phyloP scores from a whole-genome alignment of 2,329 filamentous ascomycete species.

The Trichoderma brevicompactum region DNA sequence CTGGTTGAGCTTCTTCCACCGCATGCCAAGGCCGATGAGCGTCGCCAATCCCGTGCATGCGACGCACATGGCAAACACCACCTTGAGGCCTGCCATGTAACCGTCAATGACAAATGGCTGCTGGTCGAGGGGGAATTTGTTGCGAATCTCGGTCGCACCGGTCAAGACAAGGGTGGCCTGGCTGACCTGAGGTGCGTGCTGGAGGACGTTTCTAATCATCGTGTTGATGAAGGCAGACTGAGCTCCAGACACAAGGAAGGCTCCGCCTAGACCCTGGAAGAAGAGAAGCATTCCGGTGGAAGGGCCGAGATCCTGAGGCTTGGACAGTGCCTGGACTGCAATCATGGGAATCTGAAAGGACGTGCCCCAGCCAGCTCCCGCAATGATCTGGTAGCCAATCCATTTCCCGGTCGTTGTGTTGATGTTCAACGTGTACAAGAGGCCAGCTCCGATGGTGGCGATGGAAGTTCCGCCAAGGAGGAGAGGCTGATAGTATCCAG shows the following conservation, averaged over 20 bases:
- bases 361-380: slow-evolving; percentile 52
- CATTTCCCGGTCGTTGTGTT: slow-evolving; percentile 48
- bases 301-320: slow-evolving; percentile 50
- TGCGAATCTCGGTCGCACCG: slow-evolving; percentile 61
- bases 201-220: slow-evolving; percentile 44
- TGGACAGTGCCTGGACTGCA: slow-evolving; percentile 49
- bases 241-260: slow-evolving; percentile 54
- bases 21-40: slow-evolving; percentile 41
- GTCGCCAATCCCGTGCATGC: slow-evolving; percentile 51
- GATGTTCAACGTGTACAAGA: slow-evolving; percentile 49
- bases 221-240: slow-evolving; percentile 54
- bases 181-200: slow-evolving; percentile 45
- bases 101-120: slow-evolving; percentile 59
- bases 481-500: slow-evolving; percentile 50
- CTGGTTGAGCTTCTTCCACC: slow-evolving; percentile 47
- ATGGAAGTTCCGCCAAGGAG: slow-evolving; percentile 52
- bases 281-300: slow-evolving; percentile 53
- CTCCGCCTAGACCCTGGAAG: slow-evolving; percentile 56
- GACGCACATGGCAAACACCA: slow-evolving; percentile 62
- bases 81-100: slow-evolving; percentile 68
- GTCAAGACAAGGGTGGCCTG: slow-evolving; percentile 45
- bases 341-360: slow-evolving; percentile 57
- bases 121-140: slow-evolving; percentile 52
- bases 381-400: slow-evolving; percentile 59
- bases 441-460: slow-evolving; percentile 49